Evolutionary conservation across 75 land plant species (phyloP).

Genomic region (Larix kaempferi): DNA sequence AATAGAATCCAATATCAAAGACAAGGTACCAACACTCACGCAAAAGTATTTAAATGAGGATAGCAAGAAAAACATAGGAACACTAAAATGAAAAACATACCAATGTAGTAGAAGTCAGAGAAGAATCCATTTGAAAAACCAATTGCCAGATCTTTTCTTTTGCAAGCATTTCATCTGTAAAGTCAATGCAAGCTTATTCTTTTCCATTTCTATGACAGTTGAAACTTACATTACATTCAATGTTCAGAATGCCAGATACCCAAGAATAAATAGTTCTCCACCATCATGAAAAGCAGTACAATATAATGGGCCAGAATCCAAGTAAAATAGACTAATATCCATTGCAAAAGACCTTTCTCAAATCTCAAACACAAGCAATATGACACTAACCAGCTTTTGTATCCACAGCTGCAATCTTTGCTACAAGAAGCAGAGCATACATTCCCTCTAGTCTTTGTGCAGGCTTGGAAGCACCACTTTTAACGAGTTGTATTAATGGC

Average conservation of each 20-base stretch:
- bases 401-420: conserved; percentile 73
- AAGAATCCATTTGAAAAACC: conserved; percentile 70
- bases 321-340: neutral
- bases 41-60: neutral
- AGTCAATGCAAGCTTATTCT: neutral
- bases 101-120: conserved; percentile 59
- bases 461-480: conserved; percentile 84
- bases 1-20: neutral
- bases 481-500: conserved; percentile 73
- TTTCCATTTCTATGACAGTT: neutral
- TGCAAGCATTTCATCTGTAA: conserved; percentile 62
- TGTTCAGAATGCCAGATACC: neutral
- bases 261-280: neutral
- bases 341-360: neutral
- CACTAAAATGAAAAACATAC: conserved; percentile 35
- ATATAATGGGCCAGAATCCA: neutral
- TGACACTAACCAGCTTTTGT: conserved; percentile 62
- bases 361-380: neutral
- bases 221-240: neutral
- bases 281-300: neutral
- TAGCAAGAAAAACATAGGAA: neutral
- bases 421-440: conserved; percentile 66
- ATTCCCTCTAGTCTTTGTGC: conserved; percentile 87
- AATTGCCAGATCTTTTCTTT: conserved; percentile 89
- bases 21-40: neutral